Percentiles rank a stretch among this genome's conserved stretches.
Evolutionary conservation across 441 rosid genomes (phyloP).

Genomic region (Eruca vesicaria): DNA sequence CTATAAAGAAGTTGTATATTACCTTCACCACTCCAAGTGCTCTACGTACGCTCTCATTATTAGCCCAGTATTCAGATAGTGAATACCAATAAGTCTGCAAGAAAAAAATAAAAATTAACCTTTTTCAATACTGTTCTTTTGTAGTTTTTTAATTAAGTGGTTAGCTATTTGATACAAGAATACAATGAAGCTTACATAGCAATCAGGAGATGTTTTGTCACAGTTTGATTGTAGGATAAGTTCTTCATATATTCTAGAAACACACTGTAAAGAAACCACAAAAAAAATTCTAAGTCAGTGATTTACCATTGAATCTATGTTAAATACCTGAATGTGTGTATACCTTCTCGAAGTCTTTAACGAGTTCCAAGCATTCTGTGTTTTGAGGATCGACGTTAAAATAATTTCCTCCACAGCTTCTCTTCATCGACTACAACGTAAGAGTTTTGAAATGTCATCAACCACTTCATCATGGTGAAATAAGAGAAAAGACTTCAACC

Average conservation of each 20-base stretch:
- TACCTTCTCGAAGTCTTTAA: slow-evolving; percentile 3
- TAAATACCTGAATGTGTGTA: not conserved
- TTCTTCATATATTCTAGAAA: slow-evolving; percentile 3
- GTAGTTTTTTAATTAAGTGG: not conserved
- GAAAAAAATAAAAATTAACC: not conserved
- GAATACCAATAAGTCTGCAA: slow-evolving; percentile 37
- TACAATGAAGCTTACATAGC: slow-evolving; percentile 6
- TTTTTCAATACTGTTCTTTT: not conserved
- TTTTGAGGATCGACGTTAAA: not conserved
- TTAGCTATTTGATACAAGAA: not conserved
- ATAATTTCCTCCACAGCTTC: slow-evolving; percentile 8
- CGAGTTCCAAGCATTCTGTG: slow-evolving; percentile 15
- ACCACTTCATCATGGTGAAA: not conserved
- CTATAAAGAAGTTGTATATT: not conserved
- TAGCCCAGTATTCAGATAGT: slow-evolving; percentile 46
- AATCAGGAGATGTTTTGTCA: slow-evolving; percentile 21
- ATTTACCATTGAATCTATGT: not conserved
- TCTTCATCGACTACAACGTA: slow-evolving; percentile 21
- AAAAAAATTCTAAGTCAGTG: not conserved
- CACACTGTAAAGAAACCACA: not conserved
- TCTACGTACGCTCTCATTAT: slow-evolving; percentile 44
- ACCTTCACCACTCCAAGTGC: slow-evolving; percentile 59
- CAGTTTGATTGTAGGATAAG: not conserved
- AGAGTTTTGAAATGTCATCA: not conserved
- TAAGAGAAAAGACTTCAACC: not conserved